These are phyloP conservation scores for Saccharomycopsis selenospora DNA, from an alignment of 805 yeast species.

Conservation along the genomic window DNA sequence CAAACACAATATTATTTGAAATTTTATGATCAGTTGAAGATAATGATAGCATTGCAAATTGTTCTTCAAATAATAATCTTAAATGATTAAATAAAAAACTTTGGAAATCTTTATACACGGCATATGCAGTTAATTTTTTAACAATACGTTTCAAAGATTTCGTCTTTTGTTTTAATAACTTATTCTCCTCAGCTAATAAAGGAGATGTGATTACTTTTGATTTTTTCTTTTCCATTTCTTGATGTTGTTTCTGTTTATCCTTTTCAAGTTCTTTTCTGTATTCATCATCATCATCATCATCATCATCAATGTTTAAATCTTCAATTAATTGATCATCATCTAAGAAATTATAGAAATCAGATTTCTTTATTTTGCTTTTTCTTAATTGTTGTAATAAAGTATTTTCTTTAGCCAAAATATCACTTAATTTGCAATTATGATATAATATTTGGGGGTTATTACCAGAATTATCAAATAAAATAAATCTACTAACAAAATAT, in stretches of 20 bases:
- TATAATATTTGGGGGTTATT: slow-evolving; percentile 6
- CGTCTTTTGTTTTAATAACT: slow-evolving; percentile 14
- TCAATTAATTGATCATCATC: slow-evolving; percentile 15
- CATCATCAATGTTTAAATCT: slow-evolving; percentile 6
- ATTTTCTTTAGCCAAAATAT: slow-evolving; percentile 10
- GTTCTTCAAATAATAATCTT: slow-evolving; percentile 18
- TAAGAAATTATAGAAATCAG: slow-evolving; percentile 16
- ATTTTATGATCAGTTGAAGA: slow-evolving; percentile 14
- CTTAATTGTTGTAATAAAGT: slow-evolving; percentile 5
- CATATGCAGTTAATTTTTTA: slow-evolving; percentile 7
- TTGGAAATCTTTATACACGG: slow-evolving; percentile 15
- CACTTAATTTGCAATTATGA: slow-evolving; percentile 7
- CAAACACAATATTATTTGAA: slow-evolving; percentile 18
- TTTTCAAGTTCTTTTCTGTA: slow-evolving; percentile 4
- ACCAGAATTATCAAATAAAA: slow-evolving; percentile 13
- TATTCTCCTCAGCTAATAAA: slow-evolving; percentile 12
- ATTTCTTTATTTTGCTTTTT: slow-evolving; percentile 10
- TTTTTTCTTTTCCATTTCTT: background rate
- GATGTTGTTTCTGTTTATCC: background rate
- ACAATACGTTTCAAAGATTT: slow-evolving; percentile 14
- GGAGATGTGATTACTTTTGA: slow-evolving; percentile 13
- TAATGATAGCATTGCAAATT: slow-evolving; percentile 14
- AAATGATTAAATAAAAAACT: slow-evolving; percentile 14
- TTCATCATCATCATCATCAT: slow-evolving; percentile 11
- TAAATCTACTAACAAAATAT: slow-evolving; percentile 12